A percentile compares a stretch with the other conserved stretches of the same genome.
Evolutionary conservation across 2,329 filamentous ascomycete genomes (phyloP).

Genomic region (Ascochyta koolunga): DNA sequence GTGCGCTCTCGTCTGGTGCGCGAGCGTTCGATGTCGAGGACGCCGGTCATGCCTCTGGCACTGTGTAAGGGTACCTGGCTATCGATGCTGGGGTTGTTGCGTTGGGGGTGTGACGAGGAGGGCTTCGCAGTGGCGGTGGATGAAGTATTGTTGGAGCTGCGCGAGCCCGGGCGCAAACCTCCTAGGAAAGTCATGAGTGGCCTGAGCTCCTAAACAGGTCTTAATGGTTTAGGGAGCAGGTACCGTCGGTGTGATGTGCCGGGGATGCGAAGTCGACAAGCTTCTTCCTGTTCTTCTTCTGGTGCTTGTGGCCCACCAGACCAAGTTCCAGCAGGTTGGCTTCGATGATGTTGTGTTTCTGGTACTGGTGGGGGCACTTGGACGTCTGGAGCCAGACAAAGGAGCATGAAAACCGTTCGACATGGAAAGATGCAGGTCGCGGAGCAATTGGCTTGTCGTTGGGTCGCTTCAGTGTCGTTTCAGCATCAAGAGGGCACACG

Average conservation of each 20-base stretch:
- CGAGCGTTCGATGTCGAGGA: conserved; percentile 76
- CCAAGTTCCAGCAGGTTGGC: conserved; percentile 45
- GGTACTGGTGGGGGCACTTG: conserved; percentile 28
- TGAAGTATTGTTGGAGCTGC: conserved; percentile 35
- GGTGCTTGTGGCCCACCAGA: conserved; percentile 32
- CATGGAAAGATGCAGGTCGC: conserved; percentile 39
- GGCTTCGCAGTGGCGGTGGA: conserved; percentile 25
- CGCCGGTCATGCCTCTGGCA: conserved; percentile 62
- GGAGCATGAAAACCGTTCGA: conserved; percentile 43
- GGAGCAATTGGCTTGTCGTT: conserved; percentile 39
- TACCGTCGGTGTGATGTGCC: conserved; percentile 40
- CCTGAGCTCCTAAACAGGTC: conserved; percentile 46
- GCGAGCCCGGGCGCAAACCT: conserved; percentile 46
- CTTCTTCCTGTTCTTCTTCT: conserved; percentile 37
- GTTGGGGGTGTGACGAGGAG: conserved; percentile 27
- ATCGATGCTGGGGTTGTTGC: conserved; percentile 35
- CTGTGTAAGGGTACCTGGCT: conserved; percentile 40
- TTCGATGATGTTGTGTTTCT: conserved; percentile 34
- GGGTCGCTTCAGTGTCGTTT: conserved; percentile 49
- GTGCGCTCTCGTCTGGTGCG: conserved; percentile 87
- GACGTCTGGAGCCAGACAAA: conserved; percentile 39
- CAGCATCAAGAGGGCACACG: conserved; percentile 44
- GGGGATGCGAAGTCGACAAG: conserved; percentile 43
- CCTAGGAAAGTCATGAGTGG: conserved; percentile 51
- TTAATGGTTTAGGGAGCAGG: conserved; percentile 34